phyloP scores from a whole-genome alignment of 2,329 filamentous ascomycete genomes.

The Aspergillus jensenii region DNA sequence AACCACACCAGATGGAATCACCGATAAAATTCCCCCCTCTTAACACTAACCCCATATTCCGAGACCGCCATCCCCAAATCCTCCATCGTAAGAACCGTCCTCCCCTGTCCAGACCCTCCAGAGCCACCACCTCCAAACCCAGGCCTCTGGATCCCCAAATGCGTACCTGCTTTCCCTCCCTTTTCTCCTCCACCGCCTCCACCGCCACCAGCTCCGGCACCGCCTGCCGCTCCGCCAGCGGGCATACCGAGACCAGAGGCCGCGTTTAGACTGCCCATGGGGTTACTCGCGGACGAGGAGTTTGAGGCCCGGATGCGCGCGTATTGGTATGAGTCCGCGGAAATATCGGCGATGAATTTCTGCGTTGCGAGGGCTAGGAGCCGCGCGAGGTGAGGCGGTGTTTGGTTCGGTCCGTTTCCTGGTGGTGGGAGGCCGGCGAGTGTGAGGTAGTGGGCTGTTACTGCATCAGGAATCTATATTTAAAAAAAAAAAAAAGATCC shows the following conservation, averaged over 20 bases:
- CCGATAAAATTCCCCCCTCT: conserved; percentile 94
- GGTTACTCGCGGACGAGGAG: conserved; percentile 81
- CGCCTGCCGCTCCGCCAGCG: conserved; percentile 50
- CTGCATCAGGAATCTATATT: conserved; percentile 85
- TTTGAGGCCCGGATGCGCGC: conserved; percentile 92
- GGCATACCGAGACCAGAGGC: conserved; percentile 56
- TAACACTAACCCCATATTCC: conserved; percentile 97
- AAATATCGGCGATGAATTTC: conserved; percentile 97
- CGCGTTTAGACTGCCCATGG: conserved; percentile 81
- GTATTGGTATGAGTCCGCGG: conserved; percentile 97
- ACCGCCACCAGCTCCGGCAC: conserved; percentile 53
- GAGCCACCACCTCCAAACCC: conserved; percentile 86
- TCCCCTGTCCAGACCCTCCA: conserved; percentile 76
- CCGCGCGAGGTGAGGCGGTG: conserved; percentile 78
- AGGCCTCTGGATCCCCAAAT: conserved; percentile 72
- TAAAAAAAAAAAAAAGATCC: background rate
- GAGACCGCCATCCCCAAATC: conserved; percentile 96
- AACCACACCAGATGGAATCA: conserved; percentile 36
- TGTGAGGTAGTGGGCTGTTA: conserved; percentile 97
- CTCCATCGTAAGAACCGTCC: conserved; percentile 97
- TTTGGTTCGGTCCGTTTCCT: conserved; percentile 73
- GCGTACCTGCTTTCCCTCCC: conserved; percentile 50
- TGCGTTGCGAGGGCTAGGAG: conserved; percentile 96
- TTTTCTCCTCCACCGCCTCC: conserved; percentile 35
- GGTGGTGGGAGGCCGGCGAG: conserved; percentile 91